phyloP scores from a whole-genome alignment of 768 basidiomycete species.

The Lactarius pseudohatsudake region DNA sequence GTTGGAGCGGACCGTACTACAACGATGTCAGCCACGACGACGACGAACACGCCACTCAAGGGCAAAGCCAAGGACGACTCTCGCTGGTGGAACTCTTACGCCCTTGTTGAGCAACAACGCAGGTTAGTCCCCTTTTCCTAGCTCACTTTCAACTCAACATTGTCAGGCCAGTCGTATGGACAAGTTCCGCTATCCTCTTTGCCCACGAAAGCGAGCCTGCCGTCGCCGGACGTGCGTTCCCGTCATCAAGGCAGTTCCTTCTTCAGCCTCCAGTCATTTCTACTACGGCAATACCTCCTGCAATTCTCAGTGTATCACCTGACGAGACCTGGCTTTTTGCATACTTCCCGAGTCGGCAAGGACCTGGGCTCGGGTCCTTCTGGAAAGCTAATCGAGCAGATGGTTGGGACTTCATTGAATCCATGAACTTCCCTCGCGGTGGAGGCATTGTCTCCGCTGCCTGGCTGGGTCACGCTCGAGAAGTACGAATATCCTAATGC shows the following conservation, averaged over 20 bases:
- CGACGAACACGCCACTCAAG: slow-evolving; percentile 22
- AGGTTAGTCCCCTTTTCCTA: slow-evolving; percentile 3
- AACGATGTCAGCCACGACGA: slow-evolving; percentile 9
- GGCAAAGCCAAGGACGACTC: slow-evolving; percentile 22
- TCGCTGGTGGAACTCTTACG: slow-evolving; percentile 25
- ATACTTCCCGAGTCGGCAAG: slow-evolving; percentile 61
- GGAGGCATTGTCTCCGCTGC: slow-evolving; percentile 59
- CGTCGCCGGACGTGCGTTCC: slow-evolving; percentile 63
- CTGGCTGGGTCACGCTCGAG: slow-evolving; percentile 62
- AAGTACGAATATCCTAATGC: slow-evolving; percentile 42
- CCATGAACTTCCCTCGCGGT: slow-evolving; percentile 50
- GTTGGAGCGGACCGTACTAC: slow-evolving; percentile 8
- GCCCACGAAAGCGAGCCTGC: slow-evolving; percentile 62
- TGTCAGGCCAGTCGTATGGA: slow-evolving; percentile 69
- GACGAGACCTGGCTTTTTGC: slow-evolving; percentile 68
- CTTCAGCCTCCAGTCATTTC: slow-evolving; percentile 54
- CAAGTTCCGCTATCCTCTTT: slow-evolving; percentile 63
- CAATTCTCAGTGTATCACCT: slow-evolving; percentile 58
- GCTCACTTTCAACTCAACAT: background rate
- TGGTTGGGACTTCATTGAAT: slow-evolving; percentile 58
- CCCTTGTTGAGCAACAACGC: slow-evolving; percentile 19
- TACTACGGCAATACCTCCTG: slow-evolving; percentile 52
- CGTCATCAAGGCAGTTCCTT: slow-evolving; percentile 64
- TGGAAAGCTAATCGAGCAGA: slow-evolving; percentile 67
- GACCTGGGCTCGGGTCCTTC: slow-evolving; percentile 61